These are phyloP conservation scores for Suhomyces tanzawaensis DNA, from an alignment of 805 yeast species.

Conservation along the genomic window DNA sequence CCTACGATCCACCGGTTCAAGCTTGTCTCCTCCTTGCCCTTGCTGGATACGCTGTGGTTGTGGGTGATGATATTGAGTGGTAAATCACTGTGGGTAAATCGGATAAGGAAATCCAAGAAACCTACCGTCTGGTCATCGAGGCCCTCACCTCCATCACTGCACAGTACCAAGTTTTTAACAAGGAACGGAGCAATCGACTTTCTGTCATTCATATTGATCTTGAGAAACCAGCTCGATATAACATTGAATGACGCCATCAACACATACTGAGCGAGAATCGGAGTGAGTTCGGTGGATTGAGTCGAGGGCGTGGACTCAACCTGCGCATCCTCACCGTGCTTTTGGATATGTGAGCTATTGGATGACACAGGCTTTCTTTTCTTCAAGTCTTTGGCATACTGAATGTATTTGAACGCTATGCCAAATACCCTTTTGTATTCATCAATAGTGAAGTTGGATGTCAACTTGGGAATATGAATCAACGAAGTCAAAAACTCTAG, in stretches of 20 bases:
- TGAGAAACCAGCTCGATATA: conserved; percentile 69
- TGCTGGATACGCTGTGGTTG: not conserved
- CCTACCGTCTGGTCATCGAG: conserved; percentile 58
- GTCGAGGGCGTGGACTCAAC: conserved; percentile 59
- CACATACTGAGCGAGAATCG: conserved; percentile 58
- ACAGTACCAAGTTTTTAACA: conserved; percentile 49
- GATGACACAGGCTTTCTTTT: conserved; percentile 20
- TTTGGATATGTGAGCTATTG: conserved; percentile 16
- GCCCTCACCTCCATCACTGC: not conserved
- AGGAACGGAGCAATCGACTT: conserved; percentile 60
- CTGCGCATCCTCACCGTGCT: conserved; percentile 46
- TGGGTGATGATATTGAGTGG: conserved; percentile 45
- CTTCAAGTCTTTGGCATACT: conserved; percentile 57
- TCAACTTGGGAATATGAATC: conserved; percentile 61
- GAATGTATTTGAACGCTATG: conserved; percentile 76
- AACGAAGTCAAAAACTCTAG: conserved; percentile 71
- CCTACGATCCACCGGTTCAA: conserved; percentile 61
- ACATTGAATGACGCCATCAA: conserved; percentile 64
- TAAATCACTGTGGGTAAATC: conserved; percentile 64
- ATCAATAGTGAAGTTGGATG: conserved; percentile 69
- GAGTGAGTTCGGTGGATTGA: conserved; percentile 39
- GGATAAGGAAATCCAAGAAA: conserved; percentile 60
- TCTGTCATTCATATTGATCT: conserved; percentile 58
- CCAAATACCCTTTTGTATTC: conserved; percentile 81
- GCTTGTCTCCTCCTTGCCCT: not conserved